Percentiles rank a stretch among this genome's conserved stretches.
These are phyloP conservation scores for Climacium dendroides DNA, from an alignment of 225 moss, liverwort and hornwort genomes.

Conservation along the genomic window DNA sequence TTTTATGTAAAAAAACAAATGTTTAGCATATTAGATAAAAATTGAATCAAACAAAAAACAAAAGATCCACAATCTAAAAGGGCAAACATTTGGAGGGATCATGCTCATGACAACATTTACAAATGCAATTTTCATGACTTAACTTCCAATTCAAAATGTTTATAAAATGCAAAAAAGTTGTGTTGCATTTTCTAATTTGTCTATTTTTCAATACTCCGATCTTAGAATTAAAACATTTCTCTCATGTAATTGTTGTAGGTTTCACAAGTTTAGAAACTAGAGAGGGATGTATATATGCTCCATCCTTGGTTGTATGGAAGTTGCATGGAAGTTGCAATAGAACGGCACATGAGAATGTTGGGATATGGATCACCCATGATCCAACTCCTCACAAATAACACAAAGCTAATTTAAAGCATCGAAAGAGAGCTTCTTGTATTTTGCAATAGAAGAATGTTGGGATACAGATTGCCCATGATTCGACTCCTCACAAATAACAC, in stretches of 20 bases:
- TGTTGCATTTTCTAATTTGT: too few relatives aligned
- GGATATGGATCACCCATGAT: rapidly evolving
- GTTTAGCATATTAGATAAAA: not conserved
- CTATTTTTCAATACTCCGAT: too few relatives aligned
- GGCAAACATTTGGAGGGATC: not conserved
- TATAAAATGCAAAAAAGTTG: not conserved
- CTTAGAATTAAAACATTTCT: not conserved
- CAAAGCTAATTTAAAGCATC: not conserved
- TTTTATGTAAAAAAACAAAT: not conserved
- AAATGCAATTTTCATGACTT: not conserved
- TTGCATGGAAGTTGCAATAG: not conserved
- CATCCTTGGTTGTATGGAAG: not conserved
- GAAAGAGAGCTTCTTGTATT: not conserved
- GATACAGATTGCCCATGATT: too few relatives aligned
- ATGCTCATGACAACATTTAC: not conserved
- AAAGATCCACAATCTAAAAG: not conserved
- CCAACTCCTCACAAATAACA: not conserved
- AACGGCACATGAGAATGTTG: not conserved
- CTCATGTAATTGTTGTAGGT: not conserved
- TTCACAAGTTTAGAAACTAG: not conserved
- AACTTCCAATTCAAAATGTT: not conserved
- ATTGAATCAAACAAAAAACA: not conserved
- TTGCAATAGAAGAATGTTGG: too few relatives aligned
- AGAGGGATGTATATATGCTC: not conserved
- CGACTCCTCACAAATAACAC: not conserved